A percentile compares a stretch with the other conserved stretches of the same genome.
These are phyloP conservation scores for Monilinia vaccinii-corymbosi DNA, from an alignment of 2,329 filamentous ascomycete species.

Conservation along the genomic window DNA sequence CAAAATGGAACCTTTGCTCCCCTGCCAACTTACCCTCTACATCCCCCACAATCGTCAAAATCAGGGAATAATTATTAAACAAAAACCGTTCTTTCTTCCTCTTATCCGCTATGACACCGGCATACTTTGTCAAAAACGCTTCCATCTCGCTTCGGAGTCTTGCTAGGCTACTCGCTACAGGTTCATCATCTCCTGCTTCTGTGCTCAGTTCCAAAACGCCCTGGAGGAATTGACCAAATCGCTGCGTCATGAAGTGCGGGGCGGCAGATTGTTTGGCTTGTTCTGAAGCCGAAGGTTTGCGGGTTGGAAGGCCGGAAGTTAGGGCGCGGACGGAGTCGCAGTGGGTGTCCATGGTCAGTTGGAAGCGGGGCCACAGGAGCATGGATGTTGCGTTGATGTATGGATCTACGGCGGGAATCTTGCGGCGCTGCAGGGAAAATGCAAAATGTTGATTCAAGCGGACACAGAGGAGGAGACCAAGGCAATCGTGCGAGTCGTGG, in stretches of 20 bases:
- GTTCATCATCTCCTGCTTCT: conserved; percentile 92
- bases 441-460: conserved; percentile 88
- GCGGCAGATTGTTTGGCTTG: conserved; percentile 61
- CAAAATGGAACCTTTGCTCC: conserved; percentile 71
- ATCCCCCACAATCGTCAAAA: conserved; percentile 86
- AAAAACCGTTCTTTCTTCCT: conserved; percentile 81
- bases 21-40: conserved; percentile 60
- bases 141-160: conserved; percentile 77
- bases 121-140: conserved; percentile 68
- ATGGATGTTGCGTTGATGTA: conserved; percentile 96
- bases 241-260: conserved; percentile 84
- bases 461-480: conserved; percentile 85
- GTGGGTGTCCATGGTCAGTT: conserved; percentile 87
- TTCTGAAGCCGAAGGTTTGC: conserved; percentile 39
- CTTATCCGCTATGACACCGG: conserved; percentile 65
- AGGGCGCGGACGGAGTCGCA: conserved; percentile 71
- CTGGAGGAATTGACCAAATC: conserved; percentile 89
- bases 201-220: conserved; percentile 74
- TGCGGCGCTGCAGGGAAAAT: conserved; percentile 85
- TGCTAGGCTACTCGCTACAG: conserved; percentile 70
- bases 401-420: conserved; percentile 77
- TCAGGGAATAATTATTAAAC: conserved; percentile 90
- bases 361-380: conserved; percentile 92
- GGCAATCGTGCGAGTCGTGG: conserved; percentile 68
- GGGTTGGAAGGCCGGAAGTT: conserved; percentile 41